Conservation (phyloP, 306 rosid genomes). For the Neltuma alba region DNA sequence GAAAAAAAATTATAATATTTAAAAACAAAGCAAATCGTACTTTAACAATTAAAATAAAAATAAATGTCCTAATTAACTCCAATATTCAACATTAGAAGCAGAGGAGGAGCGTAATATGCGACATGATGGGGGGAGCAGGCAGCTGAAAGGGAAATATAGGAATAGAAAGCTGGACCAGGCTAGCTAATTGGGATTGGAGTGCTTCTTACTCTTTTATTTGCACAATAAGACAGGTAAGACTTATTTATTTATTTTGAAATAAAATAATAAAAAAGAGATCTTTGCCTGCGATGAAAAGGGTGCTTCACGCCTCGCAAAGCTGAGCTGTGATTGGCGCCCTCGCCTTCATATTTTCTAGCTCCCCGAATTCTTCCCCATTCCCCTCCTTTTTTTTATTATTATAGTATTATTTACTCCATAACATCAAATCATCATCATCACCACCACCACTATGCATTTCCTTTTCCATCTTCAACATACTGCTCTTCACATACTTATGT, state of each 20-base stretch:
- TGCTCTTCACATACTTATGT: not conserved
- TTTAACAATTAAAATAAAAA: too few species aligned
- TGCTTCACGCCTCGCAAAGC: not conserved
- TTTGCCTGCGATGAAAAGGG: not conserved
- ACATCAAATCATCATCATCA: too few species aligned
- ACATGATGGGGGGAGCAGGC: not conserved
- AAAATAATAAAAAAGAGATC: not conserved
- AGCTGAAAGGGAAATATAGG: not conserved
- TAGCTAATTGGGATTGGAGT: not conserved
- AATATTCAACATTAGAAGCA: too few species aligned
- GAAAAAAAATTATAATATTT: too few species aligned
- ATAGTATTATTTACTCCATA: too few species aligned
- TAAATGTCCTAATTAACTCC: too few species aligned
- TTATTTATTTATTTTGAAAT: not conserved
- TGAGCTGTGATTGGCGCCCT: not conserved
- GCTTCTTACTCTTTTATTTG: not conserved
- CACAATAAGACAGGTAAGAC: too few species aligned
- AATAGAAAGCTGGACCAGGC: not conserved
- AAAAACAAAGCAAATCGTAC: too few species aligned
- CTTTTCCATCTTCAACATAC: not conserved
- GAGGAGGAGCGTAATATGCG: too few species aligned
- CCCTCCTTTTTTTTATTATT: not conserved
- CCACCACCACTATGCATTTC: too few species aligned
- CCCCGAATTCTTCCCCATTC: not conserved
- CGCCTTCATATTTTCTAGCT: not conserved